Evolutionary conservation across 371 early-diverging fungal species (phyloP).

Genomic region (Rhizomucor miehei): DNA sequence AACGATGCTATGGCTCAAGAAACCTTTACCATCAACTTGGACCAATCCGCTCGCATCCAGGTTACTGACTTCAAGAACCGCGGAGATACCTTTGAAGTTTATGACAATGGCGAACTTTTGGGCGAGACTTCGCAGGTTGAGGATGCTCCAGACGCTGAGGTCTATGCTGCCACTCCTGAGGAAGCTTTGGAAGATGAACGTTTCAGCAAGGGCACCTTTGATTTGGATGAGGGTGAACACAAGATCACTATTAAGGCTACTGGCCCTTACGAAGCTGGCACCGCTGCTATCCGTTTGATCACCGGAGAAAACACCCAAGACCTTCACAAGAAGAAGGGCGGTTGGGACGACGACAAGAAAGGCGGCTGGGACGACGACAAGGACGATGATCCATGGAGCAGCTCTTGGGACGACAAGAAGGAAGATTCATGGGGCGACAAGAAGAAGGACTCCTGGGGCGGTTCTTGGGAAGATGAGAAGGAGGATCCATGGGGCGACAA

Average conservation of each 20-base stretch:
- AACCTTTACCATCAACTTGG: conserved; percentile 28
- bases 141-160: conserved; percentile 19
- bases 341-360: conserved; percentile 9
- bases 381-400: neutral
- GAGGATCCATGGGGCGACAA: conserved; percentile 3
- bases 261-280: conserved; percentile 45
- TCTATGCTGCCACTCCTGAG: conserved; percentile 41
- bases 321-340: conserved; percentile 13
- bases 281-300: conserved; percentile 45
- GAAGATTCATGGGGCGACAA: conserved; percentile 1
- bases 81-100: conserved; percentile 43
- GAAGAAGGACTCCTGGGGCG: conserved; percentile 1
- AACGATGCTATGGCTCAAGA: conserved; percentile 28
- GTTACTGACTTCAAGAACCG: conserved; percentile 45
- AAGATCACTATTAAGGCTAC: conserved; percentile 41
- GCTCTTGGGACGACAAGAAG: conserved; percentile 3
- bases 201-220: conserved; percentile 41
- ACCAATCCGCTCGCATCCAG: conserved; percentile 32
- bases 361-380: conserved; percentile 10
- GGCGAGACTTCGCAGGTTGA: conserved; percentile 37
- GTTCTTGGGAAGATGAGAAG: conserved; percentile 1
- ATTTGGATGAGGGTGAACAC: conserved; percentile 37
- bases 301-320: neutral
- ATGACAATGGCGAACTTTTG: conserved; percentile 35
- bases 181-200: conserved; percentile 39